phyloP scores from a whole-genome alignment of 495 filamentous ascomycete species.

The Xeromyces bisporus region DNA sequence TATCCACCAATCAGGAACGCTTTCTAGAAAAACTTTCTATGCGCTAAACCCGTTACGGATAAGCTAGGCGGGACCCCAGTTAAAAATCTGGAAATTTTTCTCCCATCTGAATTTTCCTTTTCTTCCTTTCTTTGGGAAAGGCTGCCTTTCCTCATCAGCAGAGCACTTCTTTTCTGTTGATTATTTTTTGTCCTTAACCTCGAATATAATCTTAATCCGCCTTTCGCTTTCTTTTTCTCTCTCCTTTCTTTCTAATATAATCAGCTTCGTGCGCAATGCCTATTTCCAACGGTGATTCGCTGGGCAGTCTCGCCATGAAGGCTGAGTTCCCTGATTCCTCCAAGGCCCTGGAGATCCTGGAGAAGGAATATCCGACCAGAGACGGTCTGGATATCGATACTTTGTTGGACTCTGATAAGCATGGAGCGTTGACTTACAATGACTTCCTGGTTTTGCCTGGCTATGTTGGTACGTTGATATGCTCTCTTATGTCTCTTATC shows the following conservation, averaged over 20 bases:
- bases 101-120: constrained; percentile 28
- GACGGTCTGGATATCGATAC: constrained; percentile 77
- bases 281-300: constrained; percentile 46
- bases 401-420: constrained; percentile 69
- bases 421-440: constrained; percentile 81
- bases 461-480: constrained; percentile 39
- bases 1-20: not conserved
- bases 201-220: constrained; percentile 2
- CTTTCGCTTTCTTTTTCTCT: constrained; percentile 3
- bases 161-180: constrained; percentile 32
- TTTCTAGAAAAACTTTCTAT: no score
- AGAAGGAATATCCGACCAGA: constrained; percentile 47
- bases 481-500: constrained; percentile 29
- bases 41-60: constrained; percentile 11
- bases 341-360: constrained; percentile 61
- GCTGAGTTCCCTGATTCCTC: constrained; percentile 36
- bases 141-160: constrained; percentile 36
- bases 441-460: constrained; percentile 53
- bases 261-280: constrained; percentile 38
- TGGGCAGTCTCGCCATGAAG: constrained; percentile 24
- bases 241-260: constrained; percentile 1
- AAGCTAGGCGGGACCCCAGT: constrained; percentile 8
- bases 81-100: constrained; percentile 23
- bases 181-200: constrained; percentile 9
- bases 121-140: constrained; percentile 40